These are phyloP conservation scores for Xylaria hypoxylon DNA, from an alignment of 2,329 filamentous ascomycete species.

Conservation along the genomic window DNA sequence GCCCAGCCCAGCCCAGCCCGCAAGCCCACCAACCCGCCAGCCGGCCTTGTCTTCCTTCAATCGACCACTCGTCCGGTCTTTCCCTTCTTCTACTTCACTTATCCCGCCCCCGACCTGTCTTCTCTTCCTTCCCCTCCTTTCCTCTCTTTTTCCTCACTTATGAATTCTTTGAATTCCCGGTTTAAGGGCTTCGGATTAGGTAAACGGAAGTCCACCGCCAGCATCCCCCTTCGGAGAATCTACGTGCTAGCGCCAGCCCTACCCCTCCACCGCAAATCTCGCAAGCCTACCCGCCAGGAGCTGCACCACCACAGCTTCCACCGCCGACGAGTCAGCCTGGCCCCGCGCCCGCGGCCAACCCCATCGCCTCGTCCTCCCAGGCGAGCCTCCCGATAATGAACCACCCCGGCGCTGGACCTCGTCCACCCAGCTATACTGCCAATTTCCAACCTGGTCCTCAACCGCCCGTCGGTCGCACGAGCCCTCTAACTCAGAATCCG, in stretches of 20 bases:
- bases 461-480: conserved; percentile 64
- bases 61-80: conserved; percentile 24
- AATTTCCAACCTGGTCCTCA: conserved; percentile 64
- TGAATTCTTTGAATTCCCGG: conserved; percentile 84
- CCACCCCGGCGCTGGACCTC: conserved; percentile 68
- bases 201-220: conserved; percentile 79
- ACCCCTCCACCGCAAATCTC: conserved; percentile 64
- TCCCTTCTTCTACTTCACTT: conserved; percentile 17
- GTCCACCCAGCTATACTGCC: conserved; percentile 72
- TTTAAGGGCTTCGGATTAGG: conserved; percentile 84
- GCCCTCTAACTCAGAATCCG: conserved; percentile 61
- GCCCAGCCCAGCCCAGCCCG: conserved; percentile 28
- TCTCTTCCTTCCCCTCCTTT: conserved; percentile 37
- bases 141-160: conserved; percentile 57
- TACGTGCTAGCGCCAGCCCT: conserved; percentile 49
- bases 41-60: conserved; percentile 25
- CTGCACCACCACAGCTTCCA: conserved; percentile 36
- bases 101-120: conserved; percentile 15
- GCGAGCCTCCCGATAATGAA: conserved; percentile 71
- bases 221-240: conserved; percentile 64
- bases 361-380: conserved; percentile 61
- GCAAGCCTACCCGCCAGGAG: conserved; percentile 55
- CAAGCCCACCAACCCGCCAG: conserved; percentile 16
- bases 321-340: conserved; percentile 53
- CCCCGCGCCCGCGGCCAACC: conserved; percentile 57